Evolutionary conservation across 2,329 filamentous ascomycete genomes (phyloP).

Genomic region (Fusarium guadeloupense): DNA sequence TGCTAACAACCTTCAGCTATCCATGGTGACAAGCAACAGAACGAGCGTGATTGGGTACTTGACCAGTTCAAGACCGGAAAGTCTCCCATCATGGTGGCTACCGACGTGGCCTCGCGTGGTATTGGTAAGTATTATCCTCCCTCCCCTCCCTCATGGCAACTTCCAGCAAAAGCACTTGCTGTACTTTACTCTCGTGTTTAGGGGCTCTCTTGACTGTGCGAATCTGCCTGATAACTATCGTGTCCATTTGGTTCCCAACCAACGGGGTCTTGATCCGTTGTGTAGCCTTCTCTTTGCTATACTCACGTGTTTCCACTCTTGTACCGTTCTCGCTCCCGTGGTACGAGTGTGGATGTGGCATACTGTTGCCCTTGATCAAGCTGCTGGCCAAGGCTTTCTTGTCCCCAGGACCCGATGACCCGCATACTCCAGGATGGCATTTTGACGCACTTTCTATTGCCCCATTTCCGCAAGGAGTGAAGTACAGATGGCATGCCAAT

Average conservation of each 20-base stretch:
- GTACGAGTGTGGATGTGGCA: slow-evolving; percentile 83
- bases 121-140: slow-evolving; percentile 90
- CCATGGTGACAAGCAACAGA: slow-evolving; percentile 99
- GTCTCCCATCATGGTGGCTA: slow-evolving; percentile 99
- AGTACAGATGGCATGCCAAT: slow-evolving; percentile 58
- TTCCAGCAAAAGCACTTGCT: slow-evolving; percentile 67
- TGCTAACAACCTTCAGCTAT: slow-evolving; percentile 72
- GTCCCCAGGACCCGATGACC: slow-evolving; percentile 65
- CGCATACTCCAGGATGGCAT: slow-evolving; percentile 63
- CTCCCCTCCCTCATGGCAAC: slow-evolving; percentile 61
- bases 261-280: slow-evolving; percentile 82
- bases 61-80: slow-evolving; percentile 99
- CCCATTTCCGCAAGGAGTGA: slow-evolving; percentile 65
- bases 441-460: slow-evolving; percentile 65
- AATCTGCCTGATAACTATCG: slow-evolving; percentile 86
- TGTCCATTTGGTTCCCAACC: slow-evolving; percentile 83
- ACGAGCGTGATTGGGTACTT: slow-evolving; percentile 99
- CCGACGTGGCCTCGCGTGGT: slow-evolving; percentile 99
- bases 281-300: slow-evolving; percentile 65
- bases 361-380: slow-evolving; percentile 80
- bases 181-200: slow-evolving; percentile 94
- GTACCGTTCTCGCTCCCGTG: slow-evolving; percentile 66
- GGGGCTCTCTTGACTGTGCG: slow-evolving; percentile 88
- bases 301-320: slow-evolving; percentile 78
- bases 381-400: slow-evolving; percentile 67